These are phyloP conservation scores for Spongospora subterranea DNA, from an alignment of 208 protist genomes.

Conservation along the genomic window DNA sequence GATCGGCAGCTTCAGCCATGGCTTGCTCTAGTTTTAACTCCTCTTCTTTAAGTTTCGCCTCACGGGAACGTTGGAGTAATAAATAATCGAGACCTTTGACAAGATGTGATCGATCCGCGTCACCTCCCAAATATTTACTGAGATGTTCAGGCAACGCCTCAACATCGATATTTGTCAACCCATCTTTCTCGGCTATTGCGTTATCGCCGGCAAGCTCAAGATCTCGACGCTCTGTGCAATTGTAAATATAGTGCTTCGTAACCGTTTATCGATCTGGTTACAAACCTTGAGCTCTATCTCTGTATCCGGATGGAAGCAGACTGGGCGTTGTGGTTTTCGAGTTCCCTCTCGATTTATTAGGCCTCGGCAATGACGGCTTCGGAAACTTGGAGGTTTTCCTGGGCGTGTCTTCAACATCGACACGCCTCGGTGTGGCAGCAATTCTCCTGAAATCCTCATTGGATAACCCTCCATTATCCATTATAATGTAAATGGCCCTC, in stretches of 20 bases:
- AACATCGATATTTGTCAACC: not conserved
- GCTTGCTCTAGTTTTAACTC: constrained; percentile 4
- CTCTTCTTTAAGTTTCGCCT: constrained; percentile 18
- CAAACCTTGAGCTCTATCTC: not conserved
- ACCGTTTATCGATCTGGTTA: not conserved
- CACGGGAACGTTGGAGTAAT: constrained; percentile 10
- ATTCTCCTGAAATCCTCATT: constrained; percentile 35
- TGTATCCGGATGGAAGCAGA: not conserved
- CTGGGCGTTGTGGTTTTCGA: not conserved
- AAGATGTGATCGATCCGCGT: constrained; percentile 10
- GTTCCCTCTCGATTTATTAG: not conserved
- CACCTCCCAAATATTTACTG: constrained; percentile 46
- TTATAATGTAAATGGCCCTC: not conserved
- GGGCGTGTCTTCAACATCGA: constrained; percentile 42
- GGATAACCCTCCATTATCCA: not conserved
- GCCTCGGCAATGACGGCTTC: not conserved
- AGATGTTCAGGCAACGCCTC: constrained; percentile 14
- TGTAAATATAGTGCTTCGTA: not conserved
- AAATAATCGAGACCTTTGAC: constrained; percentile 52
- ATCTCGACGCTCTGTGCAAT: not conserved
- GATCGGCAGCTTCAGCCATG: not conserved
- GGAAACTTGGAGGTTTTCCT: not conserved
- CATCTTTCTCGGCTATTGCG: not conserved
- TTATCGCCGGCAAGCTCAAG: not conserved
- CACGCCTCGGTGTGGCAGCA: not conserved